Conservation (phyloP, 352 stramenopile species). For the Pythium aristosporum region DNA sequence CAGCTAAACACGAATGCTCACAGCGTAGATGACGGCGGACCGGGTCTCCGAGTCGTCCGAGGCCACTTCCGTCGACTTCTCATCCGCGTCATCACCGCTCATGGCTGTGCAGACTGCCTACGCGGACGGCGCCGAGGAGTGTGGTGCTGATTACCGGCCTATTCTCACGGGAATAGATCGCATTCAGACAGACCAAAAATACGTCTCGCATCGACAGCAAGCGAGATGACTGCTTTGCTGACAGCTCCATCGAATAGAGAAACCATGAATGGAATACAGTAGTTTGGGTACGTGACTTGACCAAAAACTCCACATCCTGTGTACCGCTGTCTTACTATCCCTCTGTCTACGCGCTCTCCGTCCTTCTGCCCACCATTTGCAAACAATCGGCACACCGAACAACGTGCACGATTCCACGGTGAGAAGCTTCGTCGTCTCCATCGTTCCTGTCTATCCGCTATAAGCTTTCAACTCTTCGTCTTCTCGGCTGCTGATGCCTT, state of each 20-base stretch:
- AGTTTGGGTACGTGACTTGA: constrained; percentile 17
- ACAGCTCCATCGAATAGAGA: background rate
- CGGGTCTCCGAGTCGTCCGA: background rate
- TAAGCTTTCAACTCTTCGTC: constrained; percentile 1
- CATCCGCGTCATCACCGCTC: background rate
- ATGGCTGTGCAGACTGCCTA: background rate
- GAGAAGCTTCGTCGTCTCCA: constrained; percentile 2
- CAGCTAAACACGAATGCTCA: background rate
- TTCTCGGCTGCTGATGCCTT: background rate
- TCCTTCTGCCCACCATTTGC: constrained; percentile 17
- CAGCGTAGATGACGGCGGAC: background rate
- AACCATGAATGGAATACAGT: background rate
- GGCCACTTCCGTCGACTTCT: background rate
- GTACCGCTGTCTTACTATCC: constrained; percentile 2
- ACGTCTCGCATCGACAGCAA: background rate
- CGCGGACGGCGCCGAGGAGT: background rate
- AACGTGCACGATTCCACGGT: background rate
- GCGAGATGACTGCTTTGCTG: background rate
- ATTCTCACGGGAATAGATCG: constrained; percentile 3
- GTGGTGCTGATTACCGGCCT: background rate
- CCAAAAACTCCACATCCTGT: constrained; percentile 14
- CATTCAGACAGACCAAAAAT: background rate
- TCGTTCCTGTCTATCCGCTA: constrained; percentile 23
- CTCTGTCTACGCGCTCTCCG: constrained; percentile 9
- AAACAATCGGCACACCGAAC: background rate